Percentiles rank a stretch among this genome's conserved stretches.
Evolutionary conservation across 163 green algal species (phyloP).

Genomic region (Prototheca wickerhamii): DNA sequence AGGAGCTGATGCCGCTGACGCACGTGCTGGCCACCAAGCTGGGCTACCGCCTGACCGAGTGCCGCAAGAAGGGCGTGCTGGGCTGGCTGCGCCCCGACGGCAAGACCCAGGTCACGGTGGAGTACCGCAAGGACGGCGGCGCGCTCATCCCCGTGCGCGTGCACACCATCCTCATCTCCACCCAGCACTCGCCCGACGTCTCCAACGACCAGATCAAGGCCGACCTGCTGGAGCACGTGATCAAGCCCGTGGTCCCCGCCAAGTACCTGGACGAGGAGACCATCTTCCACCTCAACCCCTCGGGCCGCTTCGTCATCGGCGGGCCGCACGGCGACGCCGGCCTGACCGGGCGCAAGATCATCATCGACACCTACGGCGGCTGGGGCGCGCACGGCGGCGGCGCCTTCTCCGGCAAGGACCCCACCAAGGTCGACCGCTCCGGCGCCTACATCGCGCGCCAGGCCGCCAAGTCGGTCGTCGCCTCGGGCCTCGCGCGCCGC

Average conservation of each 20-base stretch:
- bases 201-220: slow-evolving; percentile 97
- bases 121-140: slow-evolving; percentile 94
- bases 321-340: slow-evolving; percentile 93
- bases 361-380: slow-evolving; percentile 99
- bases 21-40: slow-evolving; percentile 94
- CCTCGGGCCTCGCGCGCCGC: slow-evolving; percentile 75
- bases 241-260: slow-evolving; percentile 72
- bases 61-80: slow-evolving; percentile 76
- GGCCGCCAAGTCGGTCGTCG: slow-evolving; percentile 96
- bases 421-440: slow-evolving; percentile 96
- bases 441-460: slow-evolving; percentile 97
- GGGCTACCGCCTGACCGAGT: slow-evolving; percentile 73
- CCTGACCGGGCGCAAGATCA: slow-evolving; percentile 98
- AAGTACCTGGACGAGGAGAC: slow-evolving; percentile 99
- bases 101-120: slow-evolving; percentile 99
- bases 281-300: slow-evolving; percentile 99
- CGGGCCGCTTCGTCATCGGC: slow-evolving; percentile 92
- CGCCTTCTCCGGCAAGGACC: slow-evolving; percentile 97
- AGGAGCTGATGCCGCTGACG: slow-evolving; percentile 97
- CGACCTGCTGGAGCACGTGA: slow-evolving; percentile 80
- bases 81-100: slow-evolving; percentile 94
- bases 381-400: slow-evolving; percentile 97
- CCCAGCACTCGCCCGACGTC: slow-evolving; percentile 91
- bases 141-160: slow-evolving; percentile 85
- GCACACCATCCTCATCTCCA: slow-evolving; percentile 99